Evolutionary conservation across 1,284 basidiomycete species (phyloP), one percentile per base, ranked within the genome.

Genomic region (Veloboletus limbatus): DNA sequence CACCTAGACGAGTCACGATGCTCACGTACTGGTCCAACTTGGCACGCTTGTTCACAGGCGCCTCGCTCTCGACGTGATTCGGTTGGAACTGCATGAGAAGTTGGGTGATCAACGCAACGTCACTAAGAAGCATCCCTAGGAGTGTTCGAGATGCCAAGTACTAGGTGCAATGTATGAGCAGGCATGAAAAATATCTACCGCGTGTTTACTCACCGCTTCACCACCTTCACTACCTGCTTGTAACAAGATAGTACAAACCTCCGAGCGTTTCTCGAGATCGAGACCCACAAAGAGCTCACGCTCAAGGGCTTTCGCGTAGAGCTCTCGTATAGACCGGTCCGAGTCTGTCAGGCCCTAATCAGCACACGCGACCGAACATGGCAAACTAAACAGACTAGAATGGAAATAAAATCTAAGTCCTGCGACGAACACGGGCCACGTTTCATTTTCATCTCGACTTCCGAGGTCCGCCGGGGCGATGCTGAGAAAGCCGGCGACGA

Each of bases 21-120:
- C 16, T n/a, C 13, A 64, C 81, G 47, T 54, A 88, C 86, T 70
- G 70, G 9, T 77, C 70, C 14, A 79, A 62, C 61, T 79, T 88
- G 4, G 73, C 69, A 14, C 85, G 77, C 67, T 91, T 91, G 40
- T 68, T 72, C 6, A 77, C 73, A 39, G 80, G 78, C 28, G 76
- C 64, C 21, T 69, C 67, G 14, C 62, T 54, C 11, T 74, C 71
- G 24, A 63, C 54, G 10, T 68, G 59, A 40, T 63, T 56, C 4
- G 79, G 79, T 52, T 77, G 74, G 31, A 86, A 68, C 10, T 65
- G 58, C 17, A 69, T 69, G n/a, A 96, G 72, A 14, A 94, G 71
- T 10, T 75, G 71, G 10, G 77, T 60, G 14, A 89, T 75, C 35
- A 89, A 64, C 0, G 70, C 51, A 3, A 78, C 69, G 14, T 85